These are phyloP conservation scores for Sugiyamaella valdiviana DNA, from an alignment of 805 yeast species.

Conservation along the genomic window DNA sequence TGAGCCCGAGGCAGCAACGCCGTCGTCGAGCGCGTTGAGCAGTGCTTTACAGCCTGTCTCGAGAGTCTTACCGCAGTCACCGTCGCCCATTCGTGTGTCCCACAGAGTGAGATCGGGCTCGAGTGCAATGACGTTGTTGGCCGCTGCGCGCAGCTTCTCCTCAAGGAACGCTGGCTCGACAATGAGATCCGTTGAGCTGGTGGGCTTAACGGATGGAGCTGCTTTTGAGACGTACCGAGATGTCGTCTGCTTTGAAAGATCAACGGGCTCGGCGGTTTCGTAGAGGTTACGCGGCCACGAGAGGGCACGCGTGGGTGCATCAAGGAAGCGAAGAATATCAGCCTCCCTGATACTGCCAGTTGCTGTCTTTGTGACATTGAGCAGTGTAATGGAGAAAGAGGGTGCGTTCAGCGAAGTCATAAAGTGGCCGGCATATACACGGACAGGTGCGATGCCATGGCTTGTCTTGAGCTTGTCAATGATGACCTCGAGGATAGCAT, in stretches of 20 bases:
- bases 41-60: slow-evolving; percentile 74
- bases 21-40: slow-evolving; percentile 43
- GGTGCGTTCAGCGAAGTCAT: slow-evolving; percentile 88
- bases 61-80: slow-evolving; percentile 91
- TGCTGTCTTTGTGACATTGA: slow-evolving; percentile 55
- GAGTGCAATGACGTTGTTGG: slow-evolving; percentile 40
- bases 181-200: slow-evolving; percentile 14
- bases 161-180: slow-evolving; percentile 26
- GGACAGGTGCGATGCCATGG: slow-evolving; percentile 53
- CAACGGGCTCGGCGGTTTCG: slow-evolving; percentile 17
- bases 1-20: slow-evolving; percentile 24
- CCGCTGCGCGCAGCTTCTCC: slow-evolving; percentile 24
- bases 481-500: slow-evolving; percentile 59
- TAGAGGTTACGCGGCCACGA: slow-evolving; percentile 60
- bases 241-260: slow-evolving; percentile 14
- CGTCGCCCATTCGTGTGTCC: slow-evolving; percentile 89
- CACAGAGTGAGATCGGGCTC: slow-evolving; percentile 80
- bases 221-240: slow-evolving; percentile 1
- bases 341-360: slow-evolving; percentile 25
- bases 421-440: slow-evolving; percentile 68
- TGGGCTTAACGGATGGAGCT: slow-evolving; percentile 18
- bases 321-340: slow-evolving; percentile 51
- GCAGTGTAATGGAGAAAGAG: slow-evolving; percentile 76
- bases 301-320: slow-evolving; percentile 66
- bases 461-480: slow-evolving; percentile 40